Evolutionary conservation across 805 yeast genomes (phyloP), one percentile per base, ranked within the genome.

Genomic region (Starmerella potacharoeniae): DNA sequence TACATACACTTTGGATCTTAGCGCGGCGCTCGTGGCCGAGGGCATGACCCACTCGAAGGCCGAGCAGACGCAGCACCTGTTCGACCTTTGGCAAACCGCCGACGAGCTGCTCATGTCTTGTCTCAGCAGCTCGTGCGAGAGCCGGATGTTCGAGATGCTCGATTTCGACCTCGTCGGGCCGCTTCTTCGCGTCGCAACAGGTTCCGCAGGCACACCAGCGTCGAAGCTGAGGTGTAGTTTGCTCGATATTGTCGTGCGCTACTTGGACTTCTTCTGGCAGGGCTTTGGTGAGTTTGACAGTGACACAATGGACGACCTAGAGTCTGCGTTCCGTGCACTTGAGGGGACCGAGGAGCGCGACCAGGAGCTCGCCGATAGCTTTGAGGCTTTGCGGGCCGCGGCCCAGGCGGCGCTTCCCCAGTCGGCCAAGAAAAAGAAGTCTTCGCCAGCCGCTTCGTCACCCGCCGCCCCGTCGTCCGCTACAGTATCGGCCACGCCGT

Each of bases 21-120:
- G 9, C 5, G 39, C 37, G n/a, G 29, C 48, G 6, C 29, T 31
- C 3, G 34, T 33, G n/a, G 11, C n/a, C 16, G 33, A 17, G 11
- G 31, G 7, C 13, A 10, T 30, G 8, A 16, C n/a, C 5, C 40
- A 35, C 17, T 6, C 49, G 3, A 28, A 28, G 10, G 13, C 3
- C 6, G 50, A 33, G 34, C 49, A 35, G 13, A 47, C 46, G 6
- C 50, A 59, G n/a, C 17, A 39, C 14, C 49, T 62, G 1, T 49
- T 60, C 29, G 60, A 55, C 14, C 46, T 64, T n/a, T 61, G 62
- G 61, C 53, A 47, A 8, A 43, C 54, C 6, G 60, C 62, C 7
- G 60, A 60, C 41, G 58, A 55, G 56, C 60, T 64, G n/a, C 42
- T 62, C 39, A 52, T 62, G 53, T 16, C 52, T 14, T 39, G 41